phyloP scores from a whole-genome alignment of 2,329 filamentous ascomycete species.

The Aspergillus proliferans region DNA sequence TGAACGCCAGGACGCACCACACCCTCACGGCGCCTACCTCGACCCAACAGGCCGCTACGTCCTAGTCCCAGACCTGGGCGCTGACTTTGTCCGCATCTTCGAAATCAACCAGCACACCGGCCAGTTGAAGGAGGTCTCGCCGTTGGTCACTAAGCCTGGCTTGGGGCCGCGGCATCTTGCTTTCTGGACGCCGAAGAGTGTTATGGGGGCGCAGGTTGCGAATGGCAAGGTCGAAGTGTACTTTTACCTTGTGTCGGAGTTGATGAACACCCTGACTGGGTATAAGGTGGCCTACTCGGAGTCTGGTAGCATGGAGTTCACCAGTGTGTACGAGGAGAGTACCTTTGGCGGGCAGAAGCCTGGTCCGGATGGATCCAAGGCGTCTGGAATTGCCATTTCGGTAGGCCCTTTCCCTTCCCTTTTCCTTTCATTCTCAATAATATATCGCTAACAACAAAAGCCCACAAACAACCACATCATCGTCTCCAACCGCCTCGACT shows the following conservation, averaged over 20 bases:
- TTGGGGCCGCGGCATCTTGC: slow-evolving; percentile 50
- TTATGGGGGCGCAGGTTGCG: neutral
- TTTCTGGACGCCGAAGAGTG: slow-evolving; percentile 40
- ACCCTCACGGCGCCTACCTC: slow-evolving; percentile 48
- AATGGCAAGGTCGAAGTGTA: slow-evolving; percentile 4
- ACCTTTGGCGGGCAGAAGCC: slow-evolving; percentile 5
- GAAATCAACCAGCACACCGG: slow-evolving; percentile 43
- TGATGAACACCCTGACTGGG: slow-evolving; percentile 12
- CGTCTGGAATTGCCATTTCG: slow-evolving; percentile 10
- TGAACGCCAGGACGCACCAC: slow-evolving; percentile 49
- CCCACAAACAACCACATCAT: slow-evolving; percentile 11
- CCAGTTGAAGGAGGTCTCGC: slow-evolving; percentile 41
- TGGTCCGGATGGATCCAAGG: slow-evolving; percentile 9
- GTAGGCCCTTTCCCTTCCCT: slow-evolving; percentile 3
- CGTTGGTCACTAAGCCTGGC: slow-evolving; percentile 39
- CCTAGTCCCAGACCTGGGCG: slow-evolving; percentile 49
- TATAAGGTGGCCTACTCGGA: slow-evolving; percentile 11
- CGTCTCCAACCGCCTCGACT: slow-evolving; percentile 11
- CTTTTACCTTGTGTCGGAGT: slow-evolving; percentile 15
- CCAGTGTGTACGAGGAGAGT: slow-evolving; percentile 7
- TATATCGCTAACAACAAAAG: neutral
- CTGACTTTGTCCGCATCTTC: slow-evolving; percentile 51
- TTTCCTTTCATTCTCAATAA: neutral
- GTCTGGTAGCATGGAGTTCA: slow-evolving; percentile 6
- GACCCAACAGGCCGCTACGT: slow-evolving; percentile 44